Evolutionary conservation across 2,329 filamentous ascomycete species (phyloP), one percentile per base, ranked within the genome.

Genomic region (Talaromyces amestolkiae): DNA sequence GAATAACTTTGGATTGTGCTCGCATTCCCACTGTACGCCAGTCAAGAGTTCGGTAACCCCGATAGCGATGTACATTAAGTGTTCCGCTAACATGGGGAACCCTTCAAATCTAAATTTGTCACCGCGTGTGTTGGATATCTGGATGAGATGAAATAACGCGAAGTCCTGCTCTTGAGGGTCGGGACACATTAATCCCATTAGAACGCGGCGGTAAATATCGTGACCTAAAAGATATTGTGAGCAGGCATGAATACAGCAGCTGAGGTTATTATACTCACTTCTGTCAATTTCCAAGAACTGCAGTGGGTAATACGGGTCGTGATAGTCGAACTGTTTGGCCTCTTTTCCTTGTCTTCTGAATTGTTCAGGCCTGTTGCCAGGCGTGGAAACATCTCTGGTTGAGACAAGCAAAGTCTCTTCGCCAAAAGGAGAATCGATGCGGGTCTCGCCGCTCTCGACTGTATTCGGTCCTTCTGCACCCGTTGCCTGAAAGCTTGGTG

Each of bases 41-140:
- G 93, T 95, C 78, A 93, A 96, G 13, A 97, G 79, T 56, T 84
- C 85, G 64, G 90, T 90, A 47, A 96, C 85, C 68, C 93, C 87
- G 59, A 97, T 82, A 1, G 91, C 89, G 74, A 96, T 96, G 67
- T 93, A 90, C 64, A 96, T 88, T 10, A 99, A 84, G 3, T 91
- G 91, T 77, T 98, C 95, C 0, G 92, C 92, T 33, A 99, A 84
- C 10, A 92, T 89, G 1, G 91, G 90, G 71, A 97, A 98, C 5
- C 92, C 91, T 71, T 96, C 93, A 70, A 98, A 97, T 67, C 92
- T 91, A 79, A 96, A 97, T 77, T 97, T 97, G 75, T 98, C 95
- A 54, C 94, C 94, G 51, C 93, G 87, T 77, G 98, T 93, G 73
- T 90, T 95, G 0, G 93, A 97, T 33, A 98, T 97, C 75, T 97